Base-by-base conservation (phyloP, 2,329 filamentous ascomycete species). In the Leptographium radiaticola region DNA sequence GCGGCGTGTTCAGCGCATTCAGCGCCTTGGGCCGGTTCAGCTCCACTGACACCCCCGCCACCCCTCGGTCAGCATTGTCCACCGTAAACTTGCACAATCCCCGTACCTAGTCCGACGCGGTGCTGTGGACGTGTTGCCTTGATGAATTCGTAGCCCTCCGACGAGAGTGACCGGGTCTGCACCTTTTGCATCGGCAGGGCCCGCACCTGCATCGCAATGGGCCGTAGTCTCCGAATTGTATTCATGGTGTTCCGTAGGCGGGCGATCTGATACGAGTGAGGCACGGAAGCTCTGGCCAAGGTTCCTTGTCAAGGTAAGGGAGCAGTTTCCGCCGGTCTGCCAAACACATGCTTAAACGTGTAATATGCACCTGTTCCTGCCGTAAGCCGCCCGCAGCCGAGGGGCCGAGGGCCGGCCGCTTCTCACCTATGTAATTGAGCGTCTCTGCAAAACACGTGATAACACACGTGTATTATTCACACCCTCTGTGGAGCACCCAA, bases 11-110 rank as follows among this genome's bases (percentile, higher is more conserved):
- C 59, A 98, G 81, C 47, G 93, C 93, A 69, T 98, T 98, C 65
- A 95, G 83, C 46, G 91, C 89, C 76, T 94, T 95, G 58, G 93
- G 93, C 46, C 93, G 86, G 77, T 94, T 89, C 60, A 98, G 75
- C 15, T 89, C 93, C 64, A 97, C 91, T 96, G 61, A n/a, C n/a
- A n/a, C n/a, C n/a, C n/a, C n/a, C n/a, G n/a, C n/a, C n/a, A n/a
- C n/a, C n/a, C n/a, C 12, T 6, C 25, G 6, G 49, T 52, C 39
- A 54, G 48, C 34, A n/a, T 15, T n/a, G 18, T n/a, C n/a, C n/a
- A n/a, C n/a, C n/a, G n/a, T n/a, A n/a, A n/a, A n/a, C n/a, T n/a
- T n/a, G n/a, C n/a, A n/a, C n/a, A n/a, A n/a, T n/a, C 16, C 0
- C 13, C 73, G 58, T 76, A 95, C 91, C 87, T 72, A 95, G 79